A percentile compares a stretch with the other conserved stretches of the same genome.
Conservation (phyloP, 2,329 filamentous ascomycete species). For the Cercospora zeae-maydis region DNA sequence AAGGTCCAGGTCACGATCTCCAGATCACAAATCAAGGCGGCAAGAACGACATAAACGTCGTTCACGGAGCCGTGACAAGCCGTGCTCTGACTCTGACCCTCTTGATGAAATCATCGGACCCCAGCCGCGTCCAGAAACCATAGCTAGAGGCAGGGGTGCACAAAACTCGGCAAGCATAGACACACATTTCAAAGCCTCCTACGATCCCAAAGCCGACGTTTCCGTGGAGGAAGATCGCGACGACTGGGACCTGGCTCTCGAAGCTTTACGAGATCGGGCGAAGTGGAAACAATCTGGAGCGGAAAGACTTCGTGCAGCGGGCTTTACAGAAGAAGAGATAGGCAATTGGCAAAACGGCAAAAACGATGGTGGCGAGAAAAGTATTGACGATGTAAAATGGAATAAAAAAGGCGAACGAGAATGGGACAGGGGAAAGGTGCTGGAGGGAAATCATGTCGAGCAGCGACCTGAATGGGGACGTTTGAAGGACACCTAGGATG, state of each 20-base stretch:
- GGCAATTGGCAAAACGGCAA: slow-evolving; percentile 60
- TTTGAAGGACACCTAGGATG: slow-evolving; percentile 20
- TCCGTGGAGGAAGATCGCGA: slow-evolving; percentile 46
- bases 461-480: slow-evolving; percentile 50
- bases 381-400: slow-evolving; percentile 49
- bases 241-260: slow-evolving; percentile 76
- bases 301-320: slow-evolving; percentile 70
- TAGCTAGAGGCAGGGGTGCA: slow-evolving; percentile 67
- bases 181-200: slow-evolving; percentile 67
- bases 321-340: slow-evolving; percentile 68
- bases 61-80: not conserved
- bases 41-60: not conserved
- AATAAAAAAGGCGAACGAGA: slow-evolving; percentile 53
- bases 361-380: slow-evolving; percentile 57
- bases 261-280: slow-evolving; percentile 74
- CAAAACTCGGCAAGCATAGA: slow-evolving; percentile 62
- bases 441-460: slow-evolving; percentile 54
- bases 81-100: slow-evolving; percentile 58
- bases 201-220: slow-evolving; percentile 58
- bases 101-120: slow-evolving; percentile 72
- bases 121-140: slow-evolving; percentile 49
- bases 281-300: slow-evolving; percentile 73
- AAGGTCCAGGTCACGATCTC: slow-evolving; percentile 7
- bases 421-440: slow-evolving; percentile 64
- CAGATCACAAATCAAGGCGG: not conserved